Evolutionary conservation across 2,329 filamentous ascomycete species (phyloP).

Genomic region (Thermothelomyces thermophilus): DNA sequence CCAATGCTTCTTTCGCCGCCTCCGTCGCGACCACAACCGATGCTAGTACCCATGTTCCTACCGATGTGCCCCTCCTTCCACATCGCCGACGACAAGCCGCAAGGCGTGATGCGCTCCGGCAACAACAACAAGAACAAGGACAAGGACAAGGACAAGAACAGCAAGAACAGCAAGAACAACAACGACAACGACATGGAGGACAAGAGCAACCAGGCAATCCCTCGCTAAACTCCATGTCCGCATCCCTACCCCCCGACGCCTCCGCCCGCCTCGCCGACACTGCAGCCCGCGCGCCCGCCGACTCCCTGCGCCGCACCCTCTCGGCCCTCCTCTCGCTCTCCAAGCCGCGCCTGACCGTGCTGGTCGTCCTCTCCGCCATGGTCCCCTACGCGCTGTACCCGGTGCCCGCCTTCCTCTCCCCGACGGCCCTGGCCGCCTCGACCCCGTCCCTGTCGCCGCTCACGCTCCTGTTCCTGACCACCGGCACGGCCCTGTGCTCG

Average conservation of each 20-base stretch:
- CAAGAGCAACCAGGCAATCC: constrained; percentile 3
- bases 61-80: constrained; percentile 25
- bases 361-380: constrained; percentile 86
- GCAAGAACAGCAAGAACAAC: neutral
- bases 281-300: constrained; percentile 43
- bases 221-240: constrained; percentile 14
- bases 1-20: constrained; percentile 8
- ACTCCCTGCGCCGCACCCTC: constrained; percentile 57
- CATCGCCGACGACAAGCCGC: constrained; percentile 28
- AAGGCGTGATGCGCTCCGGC: constrained; percentile 16
- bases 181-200: neutral
- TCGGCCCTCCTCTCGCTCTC: constrained; percentile 83
- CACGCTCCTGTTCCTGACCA: constrained; percentile 86
- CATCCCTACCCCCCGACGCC: constrained; percentile 29
- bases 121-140: neutral
- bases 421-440: constrained; percentile 52
- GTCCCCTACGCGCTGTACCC: constrained; percentile 90
- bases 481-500: constrained; percentile 81
- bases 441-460: constrained; percentile 80
- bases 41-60: too few species aligned
- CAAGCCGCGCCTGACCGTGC: constrained; percentile 88
- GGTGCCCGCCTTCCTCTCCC: constrained; percentile 74
- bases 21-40: too few species aligned
- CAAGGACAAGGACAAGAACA: neutral
- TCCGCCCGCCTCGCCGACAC: constrained; percentile 50